A percentile compares a stretch with the other conserved stretches of the same genome.
phyloP scores from a whole-genome alignment of 1,284 basidiomycete genomes.

The Puccinia horiana region DNA sequence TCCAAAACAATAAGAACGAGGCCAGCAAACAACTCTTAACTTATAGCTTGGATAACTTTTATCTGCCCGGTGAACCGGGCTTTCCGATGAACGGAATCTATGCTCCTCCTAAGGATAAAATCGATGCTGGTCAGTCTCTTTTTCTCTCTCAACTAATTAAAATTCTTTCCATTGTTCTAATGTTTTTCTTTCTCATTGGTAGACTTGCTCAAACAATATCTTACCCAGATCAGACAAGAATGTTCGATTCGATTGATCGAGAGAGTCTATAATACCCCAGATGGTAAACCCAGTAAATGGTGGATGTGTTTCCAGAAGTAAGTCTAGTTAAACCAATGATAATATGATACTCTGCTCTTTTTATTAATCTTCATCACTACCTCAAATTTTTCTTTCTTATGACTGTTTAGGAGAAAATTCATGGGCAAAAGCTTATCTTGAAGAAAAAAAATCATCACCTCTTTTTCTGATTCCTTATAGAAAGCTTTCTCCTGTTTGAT shows the following conservation, averaged over 20 bases:
- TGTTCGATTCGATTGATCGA: slow-evolving; percentile 81
- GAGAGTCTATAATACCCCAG: slow-evolving; percentile 72
- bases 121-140: slow-evolving; percentile 73
- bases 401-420: slow-evolving; percentile 75
- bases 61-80: slow-evolving; percentile 91
- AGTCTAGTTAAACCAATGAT: slow-evolving; percentile 16
- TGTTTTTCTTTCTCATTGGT: neutral
- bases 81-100: slow-evolving; percentile 94
- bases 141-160: slow-evolving; percentile 48
- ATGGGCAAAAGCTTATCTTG: slow-evolving; percentile 81
- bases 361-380: neutral
- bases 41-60: slow-evolving; percentile 77
- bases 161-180: slow-evolving; percentile 51
- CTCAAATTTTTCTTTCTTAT: neutral
- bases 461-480: too few species aligned
- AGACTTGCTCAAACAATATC: slow-evolving; percentile 87
- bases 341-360: neutral
- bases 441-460: neutral
- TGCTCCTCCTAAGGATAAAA: slow-evolving; percentile 72
- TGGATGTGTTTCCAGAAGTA: slow-evolving; percentile 93
- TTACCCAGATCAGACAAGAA: slow-evolving; percentile 90
- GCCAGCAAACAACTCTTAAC: slow-evolving; percentile 55
- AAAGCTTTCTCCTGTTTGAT: too few species aligned
- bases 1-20: slow-evolving; percentile 35
- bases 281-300: slow-evolving; percentile 94